Base-by-base conservation (phyloP, 345 rosid genomes). In the Sonneratia alba region DNA sequence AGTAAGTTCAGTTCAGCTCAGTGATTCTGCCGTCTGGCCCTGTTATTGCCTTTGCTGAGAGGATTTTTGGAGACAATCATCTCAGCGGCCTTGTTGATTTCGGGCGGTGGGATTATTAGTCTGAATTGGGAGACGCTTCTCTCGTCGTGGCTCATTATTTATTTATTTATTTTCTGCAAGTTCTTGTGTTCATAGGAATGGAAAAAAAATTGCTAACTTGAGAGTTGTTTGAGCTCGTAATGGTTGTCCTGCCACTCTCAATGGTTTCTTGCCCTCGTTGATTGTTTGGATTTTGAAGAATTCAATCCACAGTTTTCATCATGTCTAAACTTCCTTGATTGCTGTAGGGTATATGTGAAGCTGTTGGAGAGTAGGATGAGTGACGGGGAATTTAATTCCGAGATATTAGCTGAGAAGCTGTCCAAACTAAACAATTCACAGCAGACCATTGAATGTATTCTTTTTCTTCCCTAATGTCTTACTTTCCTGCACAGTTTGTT, bases 381-480 rank as follows among this genome's bases (percentile, higher is more conserved):
- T 85, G 81, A 48, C 67, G 85, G 87, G 34, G 76, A 47, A 43
- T 89, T 89, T 80, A 89, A 89, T 64, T 79, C 78, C 37, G 81
- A 82, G 79, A 70, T 81, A 66, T 74, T 89, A 69, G 73, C 84
- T 4, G 94, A 89, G 83, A 89, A 87, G 82, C 72, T 89, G 76
- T 80, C 88, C 37, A 89, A 83, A 78, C 90, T 89, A 69, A 89
- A 89, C 78, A 87, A 81, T 76, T 89, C 94, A 24, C 89, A 85
- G 56, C 89, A 85, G 69, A 89, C 88, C 84, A 89, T 89, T 77
- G 88, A 89, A 78, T 89, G 94, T 87, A 89, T 4, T 27, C 86
- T 83, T 75, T 51, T 68, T 49, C 53, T 21, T 68, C 53, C 53
- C 19, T 68, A 27, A 70, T 51, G 27, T 27, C 18, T 70, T 15